phyloP scores from a whole-genome alignment of 331 rosid genomes.

The Quercus lobata region DNA sequence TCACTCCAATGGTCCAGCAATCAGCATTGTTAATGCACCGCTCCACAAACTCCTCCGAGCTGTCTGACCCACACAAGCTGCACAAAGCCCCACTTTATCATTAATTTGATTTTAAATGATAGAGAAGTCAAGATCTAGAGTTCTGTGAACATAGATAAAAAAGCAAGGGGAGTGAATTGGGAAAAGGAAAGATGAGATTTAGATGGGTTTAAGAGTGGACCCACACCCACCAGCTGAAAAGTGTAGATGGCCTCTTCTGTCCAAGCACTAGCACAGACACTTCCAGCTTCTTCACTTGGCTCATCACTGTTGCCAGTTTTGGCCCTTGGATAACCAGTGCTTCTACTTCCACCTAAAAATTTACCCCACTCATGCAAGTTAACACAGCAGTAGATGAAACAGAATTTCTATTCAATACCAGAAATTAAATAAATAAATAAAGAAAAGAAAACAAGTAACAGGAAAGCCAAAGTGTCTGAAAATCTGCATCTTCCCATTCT shows the following conservation, averaged over 20 bases:
- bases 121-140: background rate
- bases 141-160: background rate
- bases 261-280: slow-evolving; percentile 83
- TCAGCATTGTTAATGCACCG: slow-evolving; percentile 69
- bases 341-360: slow-evolving; percentile 81
- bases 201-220: slow-evolving; percentile 7
- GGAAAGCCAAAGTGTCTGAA: background rate
- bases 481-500: slow-evolving; percentile 11
- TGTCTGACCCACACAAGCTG: slow-evolving; percentile 67
- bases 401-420: slow-evolving; percentile 7
- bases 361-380: background rate
- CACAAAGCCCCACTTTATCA: background rate
- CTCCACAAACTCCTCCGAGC: slow-evolving; percentile 73
- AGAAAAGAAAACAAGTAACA: background rate
- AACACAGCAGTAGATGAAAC: background rate
- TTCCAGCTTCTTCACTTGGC: slow-evolving; percentile 94
- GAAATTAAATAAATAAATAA: no score
- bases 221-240: slow-evolving; percentile 82
- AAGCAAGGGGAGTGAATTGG: background rate
- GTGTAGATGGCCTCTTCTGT: slow-evolving; percentile 70
- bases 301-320: slow-evolving; percentile 63
- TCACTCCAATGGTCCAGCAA: slow-evolving; percentile 92
- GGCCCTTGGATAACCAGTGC: slow-evolving; percentile 92
- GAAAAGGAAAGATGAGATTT: background rate
- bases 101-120: background rate